Evolutionary conservation across 1,139 yeast genomes (phyloP).

Genomic region (Kodamaea alishanica): DNA sequence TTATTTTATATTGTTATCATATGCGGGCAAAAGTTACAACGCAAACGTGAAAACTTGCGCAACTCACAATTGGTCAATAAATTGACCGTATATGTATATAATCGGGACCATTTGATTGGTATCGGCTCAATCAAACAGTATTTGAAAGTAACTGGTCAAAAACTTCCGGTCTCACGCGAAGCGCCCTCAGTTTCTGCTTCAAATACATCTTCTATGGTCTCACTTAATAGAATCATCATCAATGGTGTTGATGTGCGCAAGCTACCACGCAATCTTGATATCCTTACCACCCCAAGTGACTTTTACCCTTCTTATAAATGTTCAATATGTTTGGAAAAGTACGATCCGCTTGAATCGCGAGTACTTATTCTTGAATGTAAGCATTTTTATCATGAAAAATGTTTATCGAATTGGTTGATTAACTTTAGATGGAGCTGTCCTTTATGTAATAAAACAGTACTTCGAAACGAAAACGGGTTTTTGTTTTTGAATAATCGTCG

Average conservation of each 20-base stretch:
- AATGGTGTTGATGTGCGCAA: conserved; percentile 33
- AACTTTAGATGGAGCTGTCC: conserved; percentile 46
- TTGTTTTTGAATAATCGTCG: conserved; percentile 1
- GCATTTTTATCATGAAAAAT: conserved; percentile 43
- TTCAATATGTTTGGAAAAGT: conserved; percentile 44
- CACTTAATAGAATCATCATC: conserved; percentile 21
- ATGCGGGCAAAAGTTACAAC: conserved; percentile 28
- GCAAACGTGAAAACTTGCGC: conserved; percentile 25
- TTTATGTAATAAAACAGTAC: conserved; percentile 35
- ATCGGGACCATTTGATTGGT: conserved; percentile 34
- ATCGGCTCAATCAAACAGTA: conserved; percentile 27
- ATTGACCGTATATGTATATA: conserved; percentile 40
- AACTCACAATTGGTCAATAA: conserved; percentile 36
- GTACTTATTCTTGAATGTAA: conserved; percentile 43
- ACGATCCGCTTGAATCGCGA: conserved; percentile 34
- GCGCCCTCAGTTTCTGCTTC: conserved; percentile 15
- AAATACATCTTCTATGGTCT: conserved; percentile 13
- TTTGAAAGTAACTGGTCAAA: conserved; percentile 13
- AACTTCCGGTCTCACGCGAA: conserved; percentile 9
- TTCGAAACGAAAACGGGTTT: conserved; percentile 18
- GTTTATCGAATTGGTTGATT: conserved; percentile 46
- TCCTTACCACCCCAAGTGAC: conserved; percentile 33
- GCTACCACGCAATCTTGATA: conserved; percentile 17
- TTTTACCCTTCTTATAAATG: conserved; percentile 43
- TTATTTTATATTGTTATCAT: conserved; percentile 33